phyloP scores from a whole-genome alignment of 2,329 filamentous ascomycete genomes.

The Ophiosphaerella korrae region DNA sequence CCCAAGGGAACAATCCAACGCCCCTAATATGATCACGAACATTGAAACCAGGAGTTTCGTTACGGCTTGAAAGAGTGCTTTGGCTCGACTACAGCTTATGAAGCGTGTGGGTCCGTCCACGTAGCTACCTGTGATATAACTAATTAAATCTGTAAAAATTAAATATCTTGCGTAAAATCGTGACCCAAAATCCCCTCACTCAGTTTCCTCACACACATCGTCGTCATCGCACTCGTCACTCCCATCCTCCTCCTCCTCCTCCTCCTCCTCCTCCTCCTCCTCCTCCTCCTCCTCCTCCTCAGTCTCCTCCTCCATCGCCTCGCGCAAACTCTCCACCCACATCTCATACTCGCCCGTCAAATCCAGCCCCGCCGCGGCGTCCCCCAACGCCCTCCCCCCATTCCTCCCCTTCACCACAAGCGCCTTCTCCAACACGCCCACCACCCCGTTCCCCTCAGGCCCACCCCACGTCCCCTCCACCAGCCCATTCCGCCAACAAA shows the following conservation, averaged over 20 bases:
- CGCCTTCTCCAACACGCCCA: conserved; percentile 34
- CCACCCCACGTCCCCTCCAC: conserved; percentile 18
- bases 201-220: too few relatives aligned
- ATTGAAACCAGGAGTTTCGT: too few relatives aligned
- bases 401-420: conserved; percentile 25
- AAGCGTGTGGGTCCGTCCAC: too few relatives aligned
- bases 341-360: conserved; percentile 25
- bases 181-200: too few relatives aligned
- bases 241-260: neutral
- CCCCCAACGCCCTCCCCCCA: conserved; percentile 20
- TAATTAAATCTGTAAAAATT: too few relatives aligned
- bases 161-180: too few relatives aligned
- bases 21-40: too few relatives aligned
- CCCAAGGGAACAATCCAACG: too few relatives aligned
- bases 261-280: neutral
- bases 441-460: conserved; percentile 11
- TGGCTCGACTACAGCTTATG: too few relatives aligned
- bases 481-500: conserved; percentile 48
- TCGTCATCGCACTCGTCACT: neutral
- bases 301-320: conserved; percentile 34
- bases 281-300: conserved; percentile 4
- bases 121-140: too few relatives aligned
- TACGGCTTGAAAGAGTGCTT: too few relatives aligned
- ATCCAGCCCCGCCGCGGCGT: conserved; percentile 6
- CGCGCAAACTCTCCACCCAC: conserved; percentile 28